phyloP scores from a whole-genome alignment of 73 alveolate species.

The Tetrahymena borealis region DNA sequence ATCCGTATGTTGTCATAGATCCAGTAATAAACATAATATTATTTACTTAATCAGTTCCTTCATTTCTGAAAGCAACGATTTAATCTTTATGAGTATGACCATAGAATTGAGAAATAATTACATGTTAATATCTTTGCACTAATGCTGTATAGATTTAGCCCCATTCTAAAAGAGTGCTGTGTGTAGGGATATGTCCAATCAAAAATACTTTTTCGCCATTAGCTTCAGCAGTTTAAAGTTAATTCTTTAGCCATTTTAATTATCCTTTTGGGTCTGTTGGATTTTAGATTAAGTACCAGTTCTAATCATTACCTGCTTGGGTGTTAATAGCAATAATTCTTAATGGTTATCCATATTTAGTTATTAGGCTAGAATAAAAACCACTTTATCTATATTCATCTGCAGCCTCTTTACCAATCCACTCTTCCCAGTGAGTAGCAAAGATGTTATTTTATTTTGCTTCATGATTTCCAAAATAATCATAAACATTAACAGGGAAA shows the following conservation, averaged over 20 bases:
- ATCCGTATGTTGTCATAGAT: slow-evolving; percentile 25
- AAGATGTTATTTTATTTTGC: slow-evolving; percentile 5
- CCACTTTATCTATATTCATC: slow-evolving; percentile 23
- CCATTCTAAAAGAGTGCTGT: slow-evolving; percentile 33
- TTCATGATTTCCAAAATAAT: slow-evolving; percentile 23
- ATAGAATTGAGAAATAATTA: slow-evolving; percentile 21
- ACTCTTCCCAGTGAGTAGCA: slow-evolving; percentile 24
- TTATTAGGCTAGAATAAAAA: background rate
- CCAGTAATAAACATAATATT: slow-evolving; percentile 22
- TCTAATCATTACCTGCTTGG: slow-evolving; percentile 29
- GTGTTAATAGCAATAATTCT: slow-evolving; percentile 35
- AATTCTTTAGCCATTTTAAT: slow-evolving; percentile 17
- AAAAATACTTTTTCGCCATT: slow-evolving; percentile 20
- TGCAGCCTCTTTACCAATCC: slow-evolving; percentile 44
- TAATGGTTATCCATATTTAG: slow-evolving; percentile 4
- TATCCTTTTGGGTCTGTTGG: slow-evolving; percentile 40
- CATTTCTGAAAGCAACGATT: slow-evolving; percentile 5
- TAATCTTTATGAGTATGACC: slow-evolving; percentile 44
- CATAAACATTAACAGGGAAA: slow-evolving; percentile 33
- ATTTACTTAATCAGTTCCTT: slow-evolving; percentile 1
- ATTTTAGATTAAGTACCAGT: slow-evolving; percentile 28
- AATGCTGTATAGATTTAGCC: slow-evolving; percentile 33
- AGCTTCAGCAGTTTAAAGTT: slow-evolving; percentile 8
- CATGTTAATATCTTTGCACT: slow-evolving; percentile 13
- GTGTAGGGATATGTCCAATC: slow-evolving; percentile 34